A percentile compares a stretch with the other conserved stretches of the same genome.
These are phyloP conservation scores for Hortiboletus campestris DNA, from an alignment of 768 basidiomycete species.

Conservation along the genomic window DNA sequence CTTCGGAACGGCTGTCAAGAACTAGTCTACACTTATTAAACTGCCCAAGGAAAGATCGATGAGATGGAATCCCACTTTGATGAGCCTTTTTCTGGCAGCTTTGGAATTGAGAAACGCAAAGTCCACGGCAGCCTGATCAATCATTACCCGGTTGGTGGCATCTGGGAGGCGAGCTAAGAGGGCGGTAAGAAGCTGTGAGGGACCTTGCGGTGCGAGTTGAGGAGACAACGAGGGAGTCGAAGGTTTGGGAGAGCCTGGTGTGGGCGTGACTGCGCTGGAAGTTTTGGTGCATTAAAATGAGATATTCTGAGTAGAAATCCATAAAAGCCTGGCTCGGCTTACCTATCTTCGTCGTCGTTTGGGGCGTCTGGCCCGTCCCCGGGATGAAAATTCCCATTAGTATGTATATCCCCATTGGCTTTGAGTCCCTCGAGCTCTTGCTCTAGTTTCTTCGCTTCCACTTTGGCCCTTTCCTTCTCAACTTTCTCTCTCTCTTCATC, in stretches of 20 bases:
- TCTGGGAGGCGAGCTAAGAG: slow-evolving; percentile 90
- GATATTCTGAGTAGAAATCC: slow-evolving; percentile 18
- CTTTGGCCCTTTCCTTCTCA: slow-evolving; percentile 56
- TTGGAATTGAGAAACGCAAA: slow-evolving; percentile 97
- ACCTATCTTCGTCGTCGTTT: slow-evolving; percentile 33
- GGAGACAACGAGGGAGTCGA: slow-evolving; percentile 61
- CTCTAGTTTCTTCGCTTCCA: slow-evolving; percentile 72
- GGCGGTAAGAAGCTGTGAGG: slow-evolving; percentile 88
- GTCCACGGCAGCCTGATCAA: slow-evolving; percentile 93
- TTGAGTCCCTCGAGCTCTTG: slow-evolving; percentile 70
- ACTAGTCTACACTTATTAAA: slow-evolving; percentile 42
- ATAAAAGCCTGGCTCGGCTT: slow-evolving; percentile 2
- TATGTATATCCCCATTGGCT: slow-evolving; percentile 30
- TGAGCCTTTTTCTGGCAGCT: slow-evolving; percentile 86
- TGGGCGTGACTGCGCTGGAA: slow-evolving; percentile 54
- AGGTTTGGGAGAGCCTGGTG: slow-evolving; percentile 64
- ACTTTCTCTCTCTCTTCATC: slow-evolving; percentile 46
- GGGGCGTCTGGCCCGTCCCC: slow-evolving; percentile 11
- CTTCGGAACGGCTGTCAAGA: slow-evolving; percentile 80
- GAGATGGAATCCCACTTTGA: slow-evolving; percentile 55
- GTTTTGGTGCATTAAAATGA: slow-evolving; percentile 39
- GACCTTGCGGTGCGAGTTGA: slow-evolving; percentile 80
- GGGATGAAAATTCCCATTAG: slow-evolving; percentile 20
- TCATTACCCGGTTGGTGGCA: slow-evolving; percentile 83
- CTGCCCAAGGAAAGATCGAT: not conserved